These are phyloP conservation scores for Zygoascus hellenicus DNA, from an alignment of 1,139 yeast genomes.

Conservation along the genomic window DNA sequence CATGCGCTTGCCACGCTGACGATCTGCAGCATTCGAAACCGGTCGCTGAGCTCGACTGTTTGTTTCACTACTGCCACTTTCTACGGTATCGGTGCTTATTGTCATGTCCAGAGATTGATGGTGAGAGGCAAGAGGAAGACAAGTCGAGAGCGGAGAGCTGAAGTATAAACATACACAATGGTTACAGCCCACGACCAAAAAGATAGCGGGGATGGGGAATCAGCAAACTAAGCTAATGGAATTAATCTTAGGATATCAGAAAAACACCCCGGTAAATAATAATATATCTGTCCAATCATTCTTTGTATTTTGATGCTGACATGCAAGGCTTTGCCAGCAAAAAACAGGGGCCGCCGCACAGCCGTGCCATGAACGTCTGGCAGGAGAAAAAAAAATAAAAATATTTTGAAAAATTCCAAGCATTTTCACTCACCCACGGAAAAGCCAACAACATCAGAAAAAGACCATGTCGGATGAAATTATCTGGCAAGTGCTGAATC, in stretches of 20 bases:
- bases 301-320: neutral
- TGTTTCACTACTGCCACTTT: neutral
- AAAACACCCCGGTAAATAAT: too few species aligned
- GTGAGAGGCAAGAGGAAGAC: neutral
- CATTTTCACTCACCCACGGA: too few species aligned
- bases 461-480: conserved; percentile 10
- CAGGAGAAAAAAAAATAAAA: neutral
- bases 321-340: neutral
- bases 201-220: too few species aligned
- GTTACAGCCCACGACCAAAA: too few species aligned
- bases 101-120: neutral
- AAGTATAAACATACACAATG: too few species aligned
- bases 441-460: neutral
- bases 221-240: too few species aligned
- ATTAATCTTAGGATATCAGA: too few species aligned
- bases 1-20: conserved; percentile 9
- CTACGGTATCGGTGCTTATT: neutral
- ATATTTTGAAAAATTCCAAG: conserved; percentile 3
- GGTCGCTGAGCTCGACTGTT: neutral
- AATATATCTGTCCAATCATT: too few species aligned
- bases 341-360: neutral
- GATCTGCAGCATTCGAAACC: neutral
- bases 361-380: neutral
- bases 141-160: too few species aligned
- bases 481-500: conserved; percentile 88